Conservation (phyloP, 306 rosid genomes). For the Corylus avellana region DNA sequence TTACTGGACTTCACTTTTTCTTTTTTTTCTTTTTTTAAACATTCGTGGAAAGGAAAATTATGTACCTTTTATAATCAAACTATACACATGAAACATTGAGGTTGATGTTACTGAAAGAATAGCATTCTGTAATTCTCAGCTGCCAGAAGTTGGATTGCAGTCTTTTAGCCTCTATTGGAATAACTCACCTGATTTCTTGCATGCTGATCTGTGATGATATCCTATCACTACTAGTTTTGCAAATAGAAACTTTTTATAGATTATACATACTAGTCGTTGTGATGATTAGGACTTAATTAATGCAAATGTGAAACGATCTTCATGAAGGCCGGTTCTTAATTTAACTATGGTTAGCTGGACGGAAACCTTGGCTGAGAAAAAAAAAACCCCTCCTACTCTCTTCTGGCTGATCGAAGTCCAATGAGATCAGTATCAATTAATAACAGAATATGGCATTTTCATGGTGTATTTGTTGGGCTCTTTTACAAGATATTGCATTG, state of each 20-base stretch:
- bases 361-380: neutral
- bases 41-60: neutral
- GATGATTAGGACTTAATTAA: neutral
- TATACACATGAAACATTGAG: neutral
- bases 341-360: neutral
- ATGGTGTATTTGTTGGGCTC: neutral
- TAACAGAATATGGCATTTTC: neutral
- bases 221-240: neutral
- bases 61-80: neutral
- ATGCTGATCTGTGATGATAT: constrained; percentile 3
- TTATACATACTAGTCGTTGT: neutral
- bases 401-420: neutral
- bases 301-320: neutral
- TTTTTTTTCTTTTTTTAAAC: too few relatives aligned
- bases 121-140: neutral
- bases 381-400: neutral
- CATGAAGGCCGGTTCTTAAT: neutral
- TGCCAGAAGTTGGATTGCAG: neutral
- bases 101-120: neutral
- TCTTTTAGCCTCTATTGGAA: neutral
- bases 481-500: neutral
- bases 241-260: neutral
- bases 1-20: neutral
- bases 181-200: neutral
- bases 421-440: neutral